Base-by-base conservation (phyloP, 495 filamentous ascomycete genomes). In the Bacidia rubella region DNA sequence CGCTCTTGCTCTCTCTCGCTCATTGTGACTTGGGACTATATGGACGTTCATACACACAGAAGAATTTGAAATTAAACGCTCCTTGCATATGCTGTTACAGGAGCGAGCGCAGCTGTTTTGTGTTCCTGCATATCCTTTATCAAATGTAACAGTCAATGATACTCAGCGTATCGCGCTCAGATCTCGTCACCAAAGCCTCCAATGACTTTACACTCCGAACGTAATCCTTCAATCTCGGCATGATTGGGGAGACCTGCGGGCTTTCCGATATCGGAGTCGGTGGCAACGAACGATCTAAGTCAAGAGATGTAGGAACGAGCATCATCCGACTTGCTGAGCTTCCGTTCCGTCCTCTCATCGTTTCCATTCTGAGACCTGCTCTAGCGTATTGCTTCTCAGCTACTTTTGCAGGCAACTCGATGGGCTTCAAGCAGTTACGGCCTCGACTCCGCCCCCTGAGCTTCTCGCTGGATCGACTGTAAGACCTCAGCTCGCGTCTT, bases 251-350 rank as follows among this genome's bases (percentile, higher is more conserved):
- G 0, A 52, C 2, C 23, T 52, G 49, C 2, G 54, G 54, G 49
- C 42, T 56, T 15, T 56, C 54, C 0, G 49, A 52, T 0, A 56
- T 52, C 17, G 54, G 54, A 20, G 49, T 52, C 11, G 54, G 54
- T 20, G 54, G 49, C 23, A 56, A 47, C 2, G 54, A 50, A 3
- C 54, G 26, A 17, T 56, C 19, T 11, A 47, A 19, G 20, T 52
- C 42, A n/a, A 56, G 15, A 7, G 25, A 3, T 29, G n/a, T 41
- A 11, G 29, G 48, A 11, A 12, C 17, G 5, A 5, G 29, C 5
- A 5, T 35, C 29, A 15, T 5, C 29, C 29, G 5, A 15, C 5
- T 35, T 5, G 29, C 15, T 15, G 15, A 35, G 15, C 29, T 15
- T 35, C 29, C 15, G 29, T 7, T 35, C n/a, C n/a, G n/a, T n/a